Conservation (phyloP, 352 stramenopile species). For the Globisporangium spinosum region DNA sequence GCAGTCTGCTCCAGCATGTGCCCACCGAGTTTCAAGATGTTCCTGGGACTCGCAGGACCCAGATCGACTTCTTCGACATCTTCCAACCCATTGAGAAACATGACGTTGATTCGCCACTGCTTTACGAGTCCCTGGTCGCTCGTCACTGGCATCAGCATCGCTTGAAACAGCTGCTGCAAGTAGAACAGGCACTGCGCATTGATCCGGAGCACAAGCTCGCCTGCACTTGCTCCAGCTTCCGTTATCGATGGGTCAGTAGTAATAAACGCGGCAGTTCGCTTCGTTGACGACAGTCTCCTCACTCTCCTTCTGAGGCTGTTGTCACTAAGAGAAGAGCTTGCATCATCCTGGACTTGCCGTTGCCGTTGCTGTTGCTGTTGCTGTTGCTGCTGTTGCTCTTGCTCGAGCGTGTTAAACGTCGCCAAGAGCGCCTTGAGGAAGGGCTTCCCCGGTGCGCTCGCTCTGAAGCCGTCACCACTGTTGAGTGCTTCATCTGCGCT, state of each 20-base stretch:
- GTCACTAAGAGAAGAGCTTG: neutral
- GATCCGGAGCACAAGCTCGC: slow-evolving; percentile 14
- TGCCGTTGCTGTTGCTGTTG: neutral
- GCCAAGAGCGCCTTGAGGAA: slow-evolving; percentile 16
- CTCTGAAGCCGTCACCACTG: slow-evolving; percentile 1
- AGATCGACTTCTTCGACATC: slow-evolving; percentile 9
- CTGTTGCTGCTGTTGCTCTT: slow-evolving; percentile 1
- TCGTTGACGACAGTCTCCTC: neutral
- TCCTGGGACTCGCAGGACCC: slow-evolving; percentile 13
- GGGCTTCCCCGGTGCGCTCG: slow-evolving; percentile 16
- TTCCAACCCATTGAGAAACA: slow-evolving; percentile 13
- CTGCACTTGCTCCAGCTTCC: neutral
- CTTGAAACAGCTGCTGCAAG: slow-evolving; percentile 20
- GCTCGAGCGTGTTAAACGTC: slow-evolving; percentile 10
- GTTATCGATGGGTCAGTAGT: neutral
- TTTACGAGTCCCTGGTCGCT: slow-evolving; percentile 16
- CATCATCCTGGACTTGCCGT: neutral
- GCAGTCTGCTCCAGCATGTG: slow-evolving; percentile 19
- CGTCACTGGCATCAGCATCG: slow-evolving; percentile 17
- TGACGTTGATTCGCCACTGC: slow-evolving; percentile 19
- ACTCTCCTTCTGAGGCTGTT: neutral
- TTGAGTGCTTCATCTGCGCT: neutral
- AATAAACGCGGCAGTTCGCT: neutral
- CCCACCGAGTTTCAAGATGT: slow-evolving; percentile 18
- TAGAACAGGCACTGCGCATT: slow-evolving; percentile 23